Conservation (phyloP, 2,329 filamentous ascomycete genomes). For the Ophiostoma angusticollis region DNA sequence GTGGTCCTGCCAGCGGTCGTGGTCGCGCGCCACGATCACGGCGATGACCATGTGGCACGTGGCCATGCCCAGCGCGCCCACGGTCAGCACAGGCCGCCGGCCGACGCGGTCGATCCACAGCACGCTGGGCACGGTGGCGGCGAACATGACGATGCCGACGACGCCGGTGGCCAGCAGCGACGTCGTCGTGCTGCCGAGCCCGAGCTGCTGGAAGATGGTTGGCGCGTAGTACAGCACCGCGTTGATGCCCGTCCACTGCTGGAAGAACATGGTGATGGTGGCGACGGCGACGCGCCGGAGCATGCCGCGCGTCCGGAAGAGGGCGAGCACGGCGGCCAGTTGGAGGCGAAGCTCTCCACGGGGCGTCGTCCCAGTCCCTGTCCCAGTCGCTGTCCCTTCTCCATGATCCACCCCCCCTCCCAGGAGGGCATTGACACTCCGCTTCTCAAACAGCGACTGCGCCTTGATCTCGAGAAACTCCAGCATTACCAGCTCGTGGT, state of each 20-base stretch:
- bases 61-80: constrained; percentile 58
- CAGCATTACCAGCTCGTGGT: constrained; percentile 57
- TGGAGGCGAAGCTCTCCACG: too few relatives aligned
- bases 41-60: constrained; percentile 60
- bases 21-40: constrained; percentile 51
- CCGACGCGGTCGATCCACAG: constrained; percentile 53
- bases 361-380: too few relatives aligned
- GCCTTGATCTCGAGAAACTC: constrained; percentile 79
- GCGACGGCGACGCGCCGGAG: constrained; percentile 53
- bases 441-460: constrained; percentile 65
- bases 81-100: constrained; percentile 47
- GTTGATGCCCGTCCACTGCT: constrained; percentile 40
- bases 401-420: too few relatives aligned
- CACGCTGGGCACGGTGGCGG: constrained; percentile 54
- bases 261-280: constrained; percentile 49
- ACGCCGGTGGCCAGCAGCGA: constrained; percentile 58
- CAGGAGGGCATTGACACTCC: too few relatives aligned
- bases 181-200: constrained; percentile 36
- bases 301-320: constrained; percentile 55
- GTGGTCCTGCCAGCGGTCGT: constrained; percentile 44
- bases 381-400: too few relatives aligned
- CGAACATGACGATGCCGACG: constrained; percentile 57
- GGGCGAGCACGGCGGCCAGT: constrained; percentile 51
- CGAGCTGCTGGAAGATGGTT: constrained; percentile 54
- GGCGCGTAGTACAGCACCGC: constrained; percentile 58